Evolutionary conservation across 768 basidiomycete species (phyloP).

Genomic region (Termitomyces sp.): DNA sequence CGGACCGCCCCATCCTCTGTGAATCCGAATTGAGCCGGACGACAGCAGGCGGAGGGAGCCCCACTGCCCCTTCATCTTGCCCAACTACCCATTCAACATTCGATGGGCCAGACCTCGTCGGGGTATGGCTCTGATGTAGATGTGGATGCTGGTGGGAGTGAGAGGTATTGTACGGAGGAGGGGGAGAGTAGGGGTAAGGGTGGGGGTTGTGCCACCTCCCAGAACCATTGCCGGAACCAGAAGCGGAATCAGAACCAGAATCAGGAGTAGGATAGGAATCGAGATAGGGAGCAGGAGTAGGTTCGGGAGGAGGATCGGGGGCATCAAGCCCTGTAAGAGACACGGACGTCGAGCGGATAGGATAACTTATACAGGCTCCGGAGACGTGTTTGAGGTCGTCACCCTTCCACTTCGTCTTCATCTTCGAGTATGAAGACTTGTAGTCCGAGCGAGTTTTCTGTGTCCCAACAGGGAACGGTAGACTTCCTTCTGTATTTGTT

Average conservation of each 20-base stretch:
- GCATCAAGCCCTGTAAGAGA: slow-evolving; percentile 32
- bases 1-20: slow-evolving; percentile 20
- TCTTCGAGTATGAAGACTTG: not conserved
- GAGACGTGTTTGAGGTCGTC: slow-evolving; percentile 5
- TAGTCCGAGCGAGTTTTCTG: slow-evolving; percentile 8
- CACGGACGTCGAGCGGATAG: slow-evolving; percentile 30
- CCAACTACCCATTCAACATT: slow-evolving; percentile 35
- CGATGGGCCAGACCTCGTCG: slow-evolving; percentile 31
- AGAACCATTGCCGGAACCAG: not conserved
- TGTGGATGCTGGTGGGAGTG: slow-evolving; percentile 33
- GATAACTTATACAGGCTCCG: slow-evolving; percentile 30
- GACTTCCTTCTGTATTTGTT: slow-evolving; percentile 16
- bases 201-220: not conserved
- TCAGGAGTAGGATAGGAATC: slow-evolving; percentile 10
- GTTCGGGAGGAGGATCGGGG: slow-evolving; percentile 12
- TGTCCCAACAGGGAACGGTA: slow-evolving; percentile 27
- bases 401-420: slow-evolving; percentile 17
- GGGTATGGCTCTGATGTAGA: slow-evolving; percentile 24
- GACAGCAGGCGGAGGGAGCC: slow-evolving; percentile 21
- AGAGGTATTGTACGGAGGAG: not conserved
- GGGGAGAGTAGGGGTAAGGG: not conserved
- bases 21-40: slow-evolving; percentile 15
- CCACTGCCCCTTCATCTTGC: not conserved
- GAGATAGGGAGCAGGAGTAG: slow-evolving; percentile 13
- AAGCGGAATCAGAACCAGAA: not conserved